Evolutionary conservation across 2,329 filamentous ascomycete genomes (phyloP).

Genomic region (Seiridium unicorne): DNA sequence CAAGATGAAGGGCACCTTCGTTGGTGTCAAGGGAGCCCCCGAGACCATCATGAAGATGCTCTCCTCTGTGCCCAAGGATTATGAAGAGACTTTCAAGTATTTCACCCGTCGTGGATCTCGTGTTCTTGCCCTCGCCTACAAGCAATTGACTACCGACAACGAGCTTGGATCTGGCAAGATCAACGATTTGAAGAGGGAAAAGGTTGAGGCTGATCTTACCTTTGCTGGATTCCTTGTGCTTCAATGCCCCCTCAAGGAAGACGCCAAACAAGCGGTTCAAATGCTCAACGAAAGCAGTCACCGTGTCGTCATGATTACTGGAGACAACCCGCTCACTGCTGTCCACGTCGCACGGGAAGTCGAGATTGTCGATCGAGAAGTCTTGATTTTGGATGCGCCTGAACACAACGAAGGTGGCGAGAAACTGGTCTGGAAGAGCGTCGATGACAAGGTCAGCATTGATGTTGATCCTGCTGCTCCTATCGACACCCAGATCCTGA

Average conservation of each 20-base stretch:
- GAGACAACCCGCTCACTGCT: constrained; percentile 94
- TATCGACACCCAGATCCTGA: constrained; percentile 77
- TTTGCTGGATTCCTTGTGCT: constrained; percentile 96
- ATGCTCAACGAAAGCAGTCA: constrained; percentile 99
- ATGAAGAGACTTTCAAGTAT: constrained; percentile 98
- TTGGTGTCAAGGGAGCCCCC: constrained; percentile 92
- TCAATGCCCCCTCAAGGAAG: constrained; percentile 93
- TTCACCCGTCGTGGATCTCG: constrained; percentile 95
- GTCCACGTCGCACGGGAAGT: constrained; percentile 94
- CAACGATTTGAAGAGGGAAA: constrained; percentile 91
- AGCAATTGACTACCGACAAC: constrained; percentile 77
- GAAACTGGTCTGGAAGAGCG: constrained; percentile 88
- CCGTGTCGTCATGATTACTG: constrained; percentile 98
- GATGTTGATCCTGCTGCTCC: constrained; percentile 80
- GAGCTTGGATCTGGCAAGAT: constrained; percentile 83
- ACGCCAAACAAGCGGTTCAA: constrained; percentile 87
- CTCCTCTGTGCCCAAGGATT: constrained; percentile 75
- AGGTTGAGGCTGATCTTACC: constrained; percentile 77
- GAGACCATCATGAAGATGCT: constrained; percentile 97
- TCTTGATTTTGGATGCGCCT: constrained; percentile 90
- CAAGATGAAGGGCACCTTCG: constrained; percentile 83
- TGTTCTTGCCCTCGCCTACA: constrained; percentile 91
- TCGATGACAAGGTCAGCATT: constrained; percentile 86
- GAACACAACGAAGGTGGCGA: constrained; percentile 82
- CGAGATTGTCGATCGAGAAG: constrained; percentile 95